A percentile compares a stretch with the other conserved stretches of the same genome.
Conservation (phyloP, 2,329 filamentous ascomycete species). For the Penicillium palitans region DNA sequence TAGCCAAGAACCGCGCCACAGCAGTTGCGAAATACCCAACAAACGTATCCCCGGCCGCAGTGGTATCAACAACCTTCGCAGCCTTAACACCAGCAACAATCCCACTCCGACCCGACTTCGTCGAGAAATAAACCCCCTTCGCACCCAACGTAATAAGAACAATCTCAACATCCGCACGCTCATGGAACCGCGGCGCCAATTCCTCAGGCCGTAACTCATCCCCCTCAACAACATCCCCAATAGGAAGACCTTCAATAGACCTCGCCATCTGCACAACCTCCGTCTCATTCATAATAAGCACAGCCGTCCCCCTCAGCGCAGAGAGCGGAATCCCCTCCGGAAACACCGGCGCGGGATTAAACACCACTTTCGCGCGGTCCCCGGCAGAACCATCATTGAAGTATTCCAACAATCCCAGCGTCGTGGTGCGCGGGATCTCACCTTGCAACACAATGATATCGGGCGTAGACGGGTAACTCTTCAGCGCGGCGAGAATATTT, state of each 20-base stretch:
- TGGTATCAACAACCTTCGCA: conserved; percentile 24
- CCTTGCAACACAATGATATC: conserved; percentile 23
- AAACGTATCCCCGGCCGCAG: conserved; percentile 25
- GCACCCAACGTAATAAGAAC: conserved; percentile 26
- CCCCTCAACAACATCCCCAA: conserved; percentile 12
- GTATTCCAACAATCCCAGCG: conserved; percentile 18
- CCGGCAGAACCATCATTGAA: conserved; percentile 13
- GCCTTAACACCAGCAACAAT: conserved; percentile 21
- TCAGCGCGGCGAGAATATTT: conserved; percentile 28
- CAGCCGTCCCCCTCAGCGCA: conserved; percentile 15
- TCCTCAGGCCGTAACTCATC: conserved; percentile 17
- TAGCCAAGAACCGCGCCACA: conserved; percentile 21
- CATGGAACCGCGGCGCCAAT: conserved; percentile 21
- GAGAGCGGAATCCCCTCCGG: conserved; percentile 61
- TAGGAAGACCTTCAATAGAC: conserved; percentile 18
- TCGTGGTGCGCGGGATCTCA: conserved; percentile 24
- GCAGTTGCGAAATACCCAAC: conserved; percentile 25
- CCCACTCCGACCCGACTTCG: conserved; percentile 15
- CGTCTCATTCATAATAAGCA: conserved; percentile 28
- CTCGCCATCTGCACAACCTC: conserved; percentile 29
- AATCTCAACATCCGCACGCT: conserved; percentile 18
- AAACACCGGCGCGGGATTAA: conserved; percentile 81
- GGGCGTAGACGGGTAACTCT: background rate
- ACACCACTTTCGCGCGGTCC: conserved; percentile 54
- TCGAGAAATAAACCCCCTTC: conserved; percentile 26